phyloP scores from a whole-genome alignment of 2,329 filamentous ascomycete species.

The Talaromyces sp. region DNA sequence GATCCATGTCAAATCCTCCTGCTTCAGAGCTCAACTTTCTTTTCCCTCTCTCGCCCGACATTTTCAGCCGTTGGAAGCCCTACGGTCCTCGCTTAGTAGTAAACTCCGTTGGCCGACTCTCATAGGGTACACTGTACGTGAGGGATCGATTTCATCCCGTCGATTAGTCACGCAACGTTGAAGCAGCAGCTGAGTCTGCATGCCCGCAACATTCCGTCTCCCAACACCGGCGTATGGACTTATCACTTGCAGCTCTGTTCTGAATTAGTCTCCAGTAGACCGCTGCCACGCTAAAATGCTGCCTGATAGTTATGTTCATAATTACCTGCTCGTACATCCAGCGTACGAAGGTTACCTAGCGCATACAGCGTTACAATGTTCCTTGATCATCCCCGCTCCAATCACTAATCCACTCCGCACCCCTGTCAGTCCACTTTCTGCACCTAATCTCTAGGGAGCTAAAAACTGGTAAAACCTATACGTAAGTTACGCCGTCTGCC shows the following conservation, averaged over 20 bases:
- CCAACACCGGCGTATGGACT: background rate
- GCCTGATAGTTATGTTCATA: background rate
- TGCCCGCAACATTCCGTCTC: slow-evolving; percentile 4
- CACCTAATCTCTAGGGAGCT: background rate
- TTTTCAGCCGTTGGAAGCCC: background rate
- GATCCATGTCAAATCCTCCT: background rate
- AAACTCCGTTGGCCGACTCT: background rate
- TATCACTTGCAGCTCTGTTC: slow-evolving; percentile 2
- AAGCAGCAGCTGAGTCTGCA: slow-evolving; percentile 3
- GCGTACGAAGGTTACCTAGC: background rate
- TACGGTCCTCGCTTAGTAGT: background rate
- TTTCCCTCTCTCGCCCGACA: background rate
- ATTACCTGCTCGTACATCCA: background rate
- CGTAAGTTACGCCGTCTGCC: background rate
- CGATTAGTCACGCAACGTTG: background rate
- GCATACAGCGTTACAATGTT: background rate
- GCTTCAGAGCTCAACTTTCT: background rate
- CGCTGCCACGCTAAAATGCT: background rate
- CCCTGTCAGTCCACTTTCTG: slow-evolving; percentile 2
- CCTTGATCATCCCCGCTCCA: background rate
- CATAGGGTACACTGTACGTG: background rate
- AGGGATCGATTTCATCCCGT: background rate
- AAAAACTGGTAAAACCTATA: background rate
- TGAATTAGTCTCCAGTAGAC: slow-evolving; percentile 3
- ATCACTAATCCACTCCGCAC: background rate